A percentile compares a stretch with the other conserved stretches of the same genome.
phyloP scores from a whole-genome alignment of 441 rosid species.

The Pelargonium australe region DNA sequence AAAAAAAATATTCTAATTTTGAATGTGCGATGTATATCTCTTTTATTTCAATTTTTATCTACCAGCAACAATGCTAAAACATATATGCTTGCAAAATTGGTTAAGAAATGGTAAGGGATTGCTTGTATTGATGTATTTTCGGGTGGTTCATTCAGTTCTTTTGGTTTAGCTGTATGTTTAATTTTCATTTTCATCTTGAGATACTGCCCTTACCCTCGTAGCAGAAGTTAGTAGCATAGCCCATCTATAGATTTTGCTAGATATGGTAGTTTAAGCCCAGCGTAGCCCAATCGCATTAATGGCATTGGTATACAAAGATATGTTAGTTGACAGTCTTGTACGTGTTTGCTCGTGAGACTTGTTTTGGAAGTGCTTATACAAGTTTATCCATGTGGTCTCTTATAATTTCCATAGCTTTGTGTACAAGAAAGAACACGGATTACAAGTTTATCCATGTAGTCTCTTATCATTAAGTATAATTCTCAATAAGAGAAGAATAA shows the following conservation, averaged over 20 bases:
- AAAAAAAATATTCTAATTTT: no score
- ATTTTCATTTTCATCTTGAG: not conserved
- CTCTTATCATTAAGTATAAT: no score
- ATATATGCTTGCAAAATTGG: not conserved
- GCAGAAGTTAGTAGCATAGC: not conserved
- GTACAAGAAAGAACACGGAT: not conserved
- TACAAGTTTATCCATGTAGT: no score
- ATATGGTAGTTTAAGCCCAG: not conserved
- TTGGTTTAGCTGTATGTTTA: not conserved
- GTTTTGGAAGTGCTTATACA: constrained; percentile 1
- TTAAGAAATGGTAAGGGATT: not conserved
- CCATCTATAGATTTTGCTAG: not conserved
- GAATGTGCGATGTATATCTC: not conserved
- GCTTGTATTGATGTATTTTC: not conserved
- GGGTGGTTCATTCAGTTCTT: not conserved
- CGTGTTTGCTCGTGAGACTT: not conserved
- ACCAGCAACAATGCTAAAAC: no score
- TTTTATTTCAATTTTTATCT: not conserved
- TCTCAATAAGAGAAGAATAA: no score
- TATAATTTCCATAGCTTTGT: not conserved
- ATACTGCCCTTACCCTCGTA: not conserved
- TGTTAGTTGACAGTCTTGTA: not conserved
- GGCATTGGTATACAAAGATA: not conserved
- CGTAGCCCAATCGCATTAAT: not conserved
- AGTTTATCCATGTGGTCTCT: not conserved